phyloP scores from a whole-genome alignment of 768 basidiomycete species.

The Pulveroboletus sp. region DNA sequence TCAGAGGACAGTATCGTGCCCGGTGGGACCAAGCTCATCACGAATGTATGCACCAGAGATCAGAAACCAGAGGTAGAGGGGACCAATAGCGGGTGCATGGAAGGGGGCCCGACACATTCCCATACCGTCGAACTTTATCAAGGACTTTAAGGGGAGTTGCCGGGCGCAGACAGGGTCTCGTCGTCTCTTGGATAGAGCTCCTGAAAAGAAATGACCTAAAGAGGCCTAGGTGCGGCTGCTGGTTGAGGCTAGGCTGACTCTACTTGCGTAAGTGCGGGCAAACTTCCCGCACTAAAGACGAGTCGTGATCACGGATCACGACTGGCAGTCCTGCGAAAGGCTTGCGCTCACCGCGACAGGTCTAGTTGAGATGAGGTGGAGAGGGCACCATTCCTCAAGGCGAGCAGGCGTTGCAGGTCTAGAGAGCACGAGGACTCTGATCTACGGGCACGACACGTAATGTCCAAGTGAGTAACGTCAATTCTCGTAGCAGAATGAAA shows the following conservation, averaged over 20 bases:
- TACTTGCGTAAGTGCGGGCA: background rate
- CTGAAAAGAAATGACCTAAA: constrained; percentile 12
- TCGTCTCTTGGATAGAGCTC: background rate
- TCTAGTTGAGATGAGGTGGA: background rate
- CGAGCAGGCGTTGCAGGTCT: background rate
- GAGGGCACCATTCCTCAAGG: background rate
- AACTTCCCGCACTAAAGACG: background rate
- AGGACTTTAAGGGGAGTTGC: constrained; percentile 1
- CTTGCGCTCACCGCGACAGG: background rate
- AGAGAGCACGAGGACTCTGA: background rate
- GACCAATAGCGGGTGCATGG: background rate
- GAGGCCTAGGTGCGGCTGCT: background rate
- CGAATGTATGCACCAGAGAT: background rate
- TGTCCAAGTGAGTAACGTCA: too few species aligned
- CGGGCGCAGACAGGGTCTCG: constrained; percentile 1
- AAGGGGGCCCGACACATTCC: background rate
- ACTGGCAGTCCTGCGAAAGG: background rate
- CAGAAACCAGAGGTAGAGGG: constrained; percentile 1
- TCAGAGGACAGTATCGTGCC: background rate
- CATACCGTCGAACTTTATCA: constrained; percentile 12
- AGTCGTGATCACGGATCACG: background rate
- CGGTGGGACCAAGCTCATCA: constrained; percentile 24
- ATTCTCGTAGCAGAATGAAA: background rate
- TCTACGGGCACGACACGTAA: background rate
- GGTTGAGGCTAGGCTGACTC: background rate